Conservation (phyloP, 768 basidiomycete genomes). For the Zangia roseola region DNA sequence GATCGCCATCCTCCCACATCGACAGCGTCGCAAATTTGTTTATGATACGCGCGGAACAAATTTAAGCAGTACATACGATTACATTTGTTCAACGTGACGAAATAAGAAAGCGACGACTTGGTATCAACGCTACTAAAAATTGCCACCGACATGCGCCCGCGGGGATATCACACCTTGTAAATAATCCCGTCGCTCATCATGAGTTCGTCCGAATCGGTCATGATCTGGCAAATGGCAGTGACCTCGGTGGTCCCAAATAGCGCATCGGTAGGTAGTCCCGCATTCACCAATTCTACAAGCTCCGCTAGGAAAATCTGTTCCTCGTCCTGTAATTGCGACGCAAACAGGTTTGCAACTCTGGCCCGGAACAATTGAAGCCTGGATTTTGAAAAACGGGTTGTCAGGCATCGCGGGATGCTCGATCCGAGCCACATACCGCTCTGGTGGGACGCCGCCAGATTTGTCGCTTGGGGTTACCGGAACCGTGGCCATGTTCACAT, state of each 20-base stretch:
- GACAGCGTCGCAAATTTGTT: background rate
- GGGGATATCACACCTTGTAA: constrained; percentile 64
- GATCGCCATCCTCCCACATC: no score
- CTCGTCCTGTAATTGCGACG: constrained; percentile 64
- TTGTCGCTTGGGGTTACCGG: constrained; percentile 38
- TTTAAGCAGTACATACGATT: background rate
- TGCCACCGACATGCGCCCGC: background rate
- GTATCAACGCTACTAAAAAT: background rate
- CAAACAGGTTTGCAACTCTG: constrained; percentile 70
- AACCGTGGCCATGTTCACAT: constrained; percentile 58
- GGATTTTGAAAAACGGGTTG: constrained; percentile 1
- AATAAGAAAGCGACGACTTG: background rate
- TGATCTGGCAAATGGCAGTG: constrained; percentile 62
- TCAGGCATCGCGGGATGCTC: constrained; percentile 3
- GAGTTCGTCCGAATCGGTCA: constrained; percentile 72
- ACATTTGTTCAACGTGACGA: constrained; percentile 2
- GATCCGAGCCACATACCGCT: constrained; percentile 48
- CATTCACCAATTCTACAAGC: constrained; percentile 73
- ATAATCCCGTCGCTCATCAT: constrained; percentile 87
- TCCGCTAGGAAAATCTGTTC: constrained; percentile 73
- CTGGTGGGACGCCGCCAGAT: constrained; percentile 48
- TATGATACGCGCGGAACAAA: no score
- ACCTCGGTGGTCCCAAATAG: constrained; percentile 86
- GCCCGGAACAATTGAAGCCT: constrained; percentile 82
- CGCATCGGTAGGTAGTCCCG: constrained; percentile 61